Evolutionary conservation across 768 basidiomycete species (phyloP).

Genomic region (Amanita rimosa): DNA sequence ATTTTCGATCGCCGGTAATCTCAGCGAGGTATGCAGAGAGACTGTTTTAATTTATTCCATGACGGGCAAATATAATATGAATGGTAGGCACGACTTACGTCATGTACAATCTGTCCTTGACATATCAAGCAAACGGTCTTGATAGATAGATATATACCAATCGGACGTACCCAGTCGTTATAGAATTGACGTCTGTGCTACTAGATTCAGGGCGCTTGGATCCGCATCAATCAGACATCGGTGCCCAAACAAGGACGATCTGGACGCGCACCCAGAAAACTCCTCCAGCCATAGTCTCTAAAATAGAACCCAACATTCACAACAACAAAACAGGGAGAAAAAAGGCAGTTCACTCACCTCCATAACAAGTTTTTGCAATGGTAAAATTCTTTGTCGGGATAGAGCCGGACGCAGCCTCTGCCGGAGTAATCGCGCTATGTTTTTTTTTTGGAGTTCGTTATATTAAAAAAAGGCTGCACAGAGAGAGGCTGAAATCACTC

Average conservation of each 20-base stretch:
- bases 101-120: not conserved
- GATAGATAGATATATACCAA: too few species aligned
- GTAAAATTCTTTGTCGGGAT: conserved; percentile 30
- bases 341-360: conserved; percentile 18
- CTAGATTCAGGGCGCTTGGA: not conserved
- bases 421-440: conserved; percentile 31
- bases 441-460: too few species aligned
- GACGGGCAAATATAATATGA: too few species aligned
- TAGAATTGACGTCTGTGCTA: not conserved
- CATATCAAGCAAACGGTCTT: not conserved
- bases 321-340: not conserved
- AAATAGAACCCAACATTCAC: not conserved
- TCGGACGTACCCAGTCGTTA: not conserved
- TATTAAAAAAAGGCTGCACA: not conserved
- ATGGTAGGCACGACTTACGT: not conserved
- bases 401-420: conserved; percentile 23
- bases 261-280: conserved; percentile 37
- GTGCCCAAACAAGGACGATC: conserved; percentile 21
- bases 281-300: conserved; percentile 40
- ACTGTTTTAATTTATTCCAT: too few species aligned
- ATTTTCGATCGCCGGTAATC: conserved; percentile 30
- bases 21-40: conserved; percentile 40
- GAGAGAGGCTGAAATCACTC: conserved; percentile 11
- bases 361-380: conserved; percentile 31
- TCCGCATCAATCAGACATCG: conserved; percentile 28